These are phyloP conservation scores for Morella rubra DNA, from an alignment of 306 rosid genomes.

Conservation along the genomic window DNA sequence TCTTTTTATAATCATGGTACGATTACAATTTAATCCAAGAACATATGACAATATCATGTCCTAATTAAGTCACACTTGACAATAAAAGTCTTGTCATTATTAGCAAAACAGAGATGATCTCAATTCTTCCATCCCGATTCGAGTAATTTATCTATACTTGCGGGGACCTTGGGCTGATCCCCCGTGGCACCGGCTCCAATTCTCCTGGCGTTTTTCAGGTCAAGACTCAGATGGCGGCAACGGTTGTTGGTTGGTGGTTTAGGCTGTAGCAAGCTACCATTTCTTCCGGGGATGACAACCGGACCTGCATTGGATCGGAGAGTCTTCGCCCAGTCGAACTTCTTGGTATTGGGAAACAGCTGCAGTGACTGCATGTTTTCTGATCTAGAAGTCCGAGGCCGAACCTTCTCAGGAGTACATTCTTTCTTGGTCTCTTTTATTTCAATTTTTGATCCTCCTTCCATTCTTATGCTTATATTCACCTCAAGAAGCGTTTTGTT, in stretches of 20 bases:
- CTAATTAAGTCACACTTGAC: background rate
- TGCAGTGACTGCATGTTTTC: slow-evolving; percentile 15
- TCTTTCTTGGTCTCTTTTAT: slow-evolving; percentile 51
- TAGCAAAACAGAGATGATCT: slow-evolving; percentile 7
- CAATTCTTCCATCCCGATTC: slow-evolving; percentile 42
- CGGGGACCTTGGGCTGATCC: background rate
- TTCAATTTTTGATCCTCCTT: slow-evolving; percentile 57
- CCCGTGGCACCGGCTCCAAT: background rate
- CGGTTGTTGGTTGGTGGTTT: background rate
- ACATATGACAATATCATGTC: background rate
- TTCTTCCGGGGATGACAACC: slow-evolving; percentile 21
- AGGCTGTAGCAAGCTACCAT: slow-evolving; percentile 20
- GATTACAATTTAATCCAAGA: background rate
- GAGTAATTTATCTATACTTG: slow-evolving; percentile 19
- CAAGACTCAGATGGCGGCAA: background rate
- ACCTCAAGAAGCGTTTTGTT: slow-evolving; percentile 48
- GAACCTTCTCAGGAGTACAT: slow-evolving; percentile 22
- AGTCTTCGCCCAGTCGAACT: slow-evolving; percentile 64
- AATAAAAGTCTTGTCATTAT: background rate
- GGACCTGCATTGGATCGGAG: slow-evolving; percentile 39
- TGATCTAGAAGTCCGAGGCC: slow-evolving; percentile 23
- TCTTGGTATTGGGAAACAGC: slow-evolving; percentile 18
- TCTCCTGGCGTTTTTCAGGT: background rate
- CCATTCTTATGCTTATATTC: slow-evolving; percentile 58
- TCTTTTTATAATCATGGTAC: no score